A percentile compares a stretch with the other conserved stretches of the same genome.
phyloP scores from a whole-genome alignment of 371 early-diverging fungal species.

The Chytridium lagenaria region DNA sequence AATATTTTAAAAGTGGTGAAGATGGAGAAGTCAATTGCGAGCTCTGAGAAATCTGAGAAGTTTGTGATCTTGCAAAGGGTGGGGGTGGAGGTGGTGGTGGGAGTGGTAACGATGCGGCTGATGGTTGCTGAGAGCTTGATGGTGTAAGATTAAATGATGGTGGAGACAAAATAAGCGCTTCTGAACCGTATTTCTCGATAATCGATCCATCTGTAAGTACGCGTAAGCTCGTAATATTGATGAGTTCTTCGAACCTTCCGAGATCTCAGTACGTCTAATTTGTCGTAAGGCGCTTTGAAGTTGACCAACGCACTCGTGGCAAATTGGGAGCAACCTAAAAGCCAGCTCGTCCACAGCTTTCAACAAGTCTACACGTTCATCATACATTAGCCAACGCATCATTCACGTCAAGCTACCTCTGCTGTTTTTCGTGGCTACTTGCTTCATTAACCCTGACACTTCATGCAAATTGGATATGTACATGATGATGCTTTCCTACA shows the following conservation, averaged over 20 bases:
- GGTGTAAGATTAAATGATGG: background rate
- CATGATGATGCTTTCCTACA: background rate
- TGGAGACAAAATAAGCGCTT: background rate
- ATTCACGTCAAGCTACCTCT: background rate
- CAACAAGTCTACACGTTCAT: background rate
- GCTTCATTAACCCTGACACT: background rate
- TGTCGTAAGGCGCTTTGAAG: background rate
- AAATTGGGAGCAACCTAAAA: constrained; percentile 2
- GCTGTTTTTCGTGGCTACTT: background rate
- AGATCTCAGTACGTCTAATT: background rate
- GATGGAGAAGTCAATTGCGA: background rate
- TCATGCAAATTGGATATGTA: background rate
- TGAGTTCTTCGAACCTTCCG: background rate
- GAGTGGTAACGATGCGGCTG: constrained; percentile 5
- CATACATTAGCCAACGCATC: background rate
- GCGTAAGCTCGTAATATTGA: background rate
- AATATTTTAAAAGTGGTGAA: background rate
- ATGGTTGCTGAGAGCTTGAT: constrained; percentile 9
- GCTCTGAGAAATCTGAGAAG: background rate
- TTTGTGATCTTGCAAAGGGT: background rate
- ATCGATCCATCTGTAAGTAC: background rate
- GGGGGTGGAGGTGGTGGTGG: constrained; percentile 13
- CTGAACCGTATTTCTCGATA: background rate
- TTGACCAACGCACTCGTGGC: background rate
- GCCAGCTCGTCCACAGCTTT: background rate